phyloP scores from a whole-genome alignment of 495 filamentous ascomycete species.

The Penicillium crystallinum region DNA sequence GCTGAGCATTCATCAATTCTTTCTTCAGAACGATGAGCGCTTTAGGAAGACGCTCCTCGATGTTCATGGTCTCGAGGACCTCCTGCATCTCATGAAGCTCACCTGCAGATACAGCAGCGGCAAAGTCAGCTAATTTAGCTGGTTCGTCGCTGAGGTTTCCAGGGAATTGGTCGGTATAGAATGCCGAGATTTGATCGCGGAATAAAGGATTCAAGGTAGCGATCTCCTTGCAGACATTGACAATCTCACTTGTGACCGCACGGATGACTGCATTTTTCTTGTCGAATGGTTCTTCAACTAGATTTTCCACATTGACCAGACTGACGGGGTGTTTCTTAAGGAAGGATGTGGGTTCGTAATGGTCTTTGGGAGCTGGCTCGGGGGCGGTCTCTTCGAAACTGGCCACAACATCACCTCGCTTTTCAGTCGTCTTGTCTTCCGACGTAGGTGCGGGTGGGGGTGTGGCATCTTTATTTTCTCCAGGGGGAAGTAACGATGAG shows the following conservation, averaged over 20 bases:
- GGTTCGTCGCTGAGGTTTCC: conserved; percentile 95
- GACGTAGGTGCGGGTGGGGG: conserved; percentile 41
- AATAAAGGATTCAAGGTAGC: conserved; percentile 92
- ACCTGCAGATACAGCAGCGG: conserved; percentile 86
- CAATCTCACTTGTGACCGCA: conserved; percentile 92
- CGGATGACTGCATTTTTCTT: conserved; percentile 80
- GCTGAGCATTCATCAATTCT: conserved; percentile 94
- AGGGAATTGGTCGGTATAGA: conserved; percentile 89
- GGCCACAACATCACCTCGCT: conserved; percentile 89
- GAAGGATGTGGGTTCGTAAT: conserved; percentile 88
- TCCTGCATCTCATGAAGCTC: conserved; percentile 90
- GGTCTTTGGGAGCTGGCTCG: conserved; percentile 43
- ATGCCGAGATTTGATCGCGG: conserved; percentile 93
- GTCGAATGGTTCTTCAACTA: conserved; percentile 81
- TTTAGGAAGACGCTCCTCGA: conserved; percentile 86
- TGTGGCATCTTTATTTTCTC: conserved; percentile 36
- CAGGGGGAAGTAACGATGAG: conserved; percentile 69
- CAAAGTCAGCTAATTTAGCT: conserved; percentile 92
- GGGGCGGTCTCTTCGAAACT: conserved; percentile 80
- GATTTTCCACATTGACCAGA: conserved; percentile 90
- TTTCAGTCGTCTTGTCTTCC: conserved; percentile 59
- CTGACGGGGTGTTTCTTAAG: conserved; percentile 84
- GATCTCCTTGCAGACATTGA: conserved; percentile 97
- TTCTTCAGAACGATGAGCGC: conserved; percentile 91
- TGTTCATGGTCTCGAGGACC: conserved; percentile 80